Evolutionary conservation across 306 rosid genomes (phyloP).

Genomic region (Lithocarpus polystachyus): DNA sequence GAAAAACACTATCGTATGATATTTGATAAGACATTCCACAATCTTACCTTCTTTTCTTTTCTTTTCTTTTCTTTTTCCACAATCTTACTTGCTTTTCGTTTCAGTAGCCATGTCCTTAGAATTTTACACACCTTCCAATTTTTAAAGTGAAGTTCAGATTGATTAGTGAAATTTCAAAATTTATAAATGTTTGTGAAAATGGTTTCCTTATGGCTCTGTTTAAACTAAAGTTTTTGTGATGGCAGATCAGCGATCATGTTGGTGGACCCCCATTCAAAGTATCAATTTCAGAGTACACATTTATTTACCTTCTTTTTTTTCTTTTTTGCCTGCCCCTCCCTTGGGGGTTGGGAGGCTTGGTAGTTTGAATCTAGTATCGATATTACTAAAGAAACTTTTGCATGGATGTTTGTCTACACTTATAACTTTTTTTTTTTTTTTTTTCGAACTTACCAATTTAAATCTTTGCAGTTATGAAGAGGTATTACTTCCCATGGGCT

Average conservation of each 20-base stretch:
- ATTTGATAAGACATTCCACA: not conserved
- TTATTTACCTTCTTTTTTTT: conserved; percentile 7
- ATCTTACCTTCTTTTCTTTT: not conserved
- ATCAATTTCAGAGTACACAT: conserved; percentile 36
- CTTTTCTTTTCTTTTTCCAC: not conserved
- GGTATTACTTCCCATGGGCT: conserved; percentile 39
- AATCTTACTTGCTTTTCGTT: not conserved
- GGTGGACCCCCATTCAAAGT: conserved; percentile 49
- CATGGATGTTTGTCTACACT: not conserved
- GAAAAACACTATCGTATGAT: not conserved
- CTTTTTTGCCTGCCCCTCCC: not conserved
- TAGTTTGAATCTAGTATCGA: not conserved
- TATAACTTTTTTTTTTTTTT: no score
- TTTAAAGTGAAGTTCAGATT: not conserved
- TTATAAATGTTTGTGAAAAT: not conserved
- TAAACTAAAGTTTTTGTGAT: conserved; percentile 6
- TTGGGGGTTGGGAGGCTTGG: no score
- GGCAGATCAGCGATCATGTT: conserved; percentile 28
- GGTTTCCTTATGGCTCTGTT: not conserved
- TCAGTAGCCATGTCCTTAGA: not conserved
- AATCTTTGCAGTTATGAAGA: conserved; percentile 35
- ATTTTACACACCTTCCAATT: not conserved
- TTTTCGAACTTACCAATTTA: not conserved
- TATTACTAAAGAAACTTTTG: not conserved
- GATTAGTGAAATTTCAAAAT: not conserved